Percentiles rank a stretch among this genome's conserved stretches.
phyloP scores from a whole-genome alignment of 1,139 yeast species.

The Geotrichum klebahnii region DNA sequence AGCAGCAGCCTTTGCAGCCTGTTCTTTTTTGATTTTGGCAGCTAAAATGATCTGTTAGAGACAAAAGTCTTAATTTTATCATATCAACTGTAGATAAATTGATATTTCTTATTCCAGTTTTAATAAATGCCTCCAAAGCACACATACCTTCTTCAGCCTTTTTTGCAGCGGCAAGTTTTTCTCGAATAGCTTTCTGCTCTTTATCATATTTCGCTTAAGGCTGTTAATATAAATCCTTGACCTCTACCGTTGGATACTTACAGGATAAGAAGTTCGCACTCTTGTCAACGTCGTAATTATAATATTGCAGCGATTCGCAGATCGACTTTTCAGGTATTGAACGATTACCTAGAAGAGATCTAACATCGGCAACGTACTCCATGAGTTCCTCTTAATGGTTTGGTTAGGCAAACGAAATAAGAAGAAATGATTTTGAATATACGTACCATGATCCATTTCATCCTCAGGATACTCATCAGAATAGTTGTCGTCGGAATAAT shows the following conservation, averaged over 20 bases:
- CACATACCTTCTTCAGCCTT: not conserved
- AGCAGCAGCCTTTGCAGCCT: slow-evolving; percentile 4
- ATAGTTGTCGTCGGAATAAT: slow-evolving; percentile 25
- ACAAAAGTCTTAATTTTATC: not conserved
- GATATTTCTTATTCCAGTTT: not conserved
- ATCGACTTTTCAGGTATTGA: slow-evolving; percentile 51
- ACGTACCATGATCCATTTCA: slow-evolving; percentile 27
- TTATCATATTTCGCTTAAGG: slow-evolving; percentile 5
- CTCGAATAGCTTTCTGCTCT: not conserved
- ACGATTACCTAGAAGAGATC: slow-evolving; percentile 48
- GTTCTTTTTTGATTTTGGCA: slow-evolving; percentile 9
- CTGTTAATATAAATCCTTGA: not conserved
- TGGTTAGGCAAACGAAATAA: not conserved
- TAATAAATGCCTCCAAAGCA: not conserved
- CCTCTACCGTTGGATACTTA: slow-evolving; percentile 33
- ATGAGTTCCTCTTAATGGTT: slow-evolving; percentile 22
- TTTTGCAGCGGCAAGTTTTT: slow-evolving; percentile 7
- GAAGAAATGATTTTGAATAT: not conserved
- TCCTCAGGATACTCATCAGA: slow-evolving; percentile 33
- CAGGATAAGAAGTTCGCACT: slow-evolving; percentile 52
- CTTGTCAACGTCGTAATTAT: slow-evolving; percentile 55
- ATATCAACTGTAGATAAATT: no score
- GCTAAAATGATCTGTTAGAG: slow-evolving; percentile 1
- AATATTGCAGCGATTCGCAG: slow-evolving; percentile 58
- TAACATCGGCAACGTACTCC: slow-evolving; percentile 38